phyloP scores from a whole-genome alignment of 202 grass and related monocot genomes.

The Panicum hallii region DNA sequence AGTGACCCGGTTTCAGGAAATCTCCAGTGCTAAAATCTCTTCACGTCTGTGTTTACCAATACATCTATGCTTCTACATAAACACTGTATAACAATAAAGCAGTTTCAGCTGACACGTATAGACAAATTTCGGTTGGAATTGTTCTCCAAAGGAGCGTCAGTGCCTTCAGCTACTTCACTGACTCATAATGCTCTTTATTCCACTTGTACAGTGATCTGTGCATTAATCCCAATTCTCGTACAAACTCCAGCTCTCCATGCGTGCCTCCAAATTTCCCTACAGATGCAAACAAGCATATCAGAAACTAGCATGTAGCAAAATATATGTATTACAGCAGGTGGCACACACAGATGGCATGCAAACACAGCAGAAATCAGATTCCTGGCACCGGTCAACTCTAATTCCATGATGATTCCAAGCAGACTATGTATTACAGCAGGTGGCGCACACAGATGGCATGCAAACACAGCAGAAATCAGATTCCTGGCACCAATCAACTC shows the following conservation, averaged over 20 bases:
- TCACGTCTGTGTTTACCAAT: neutral
- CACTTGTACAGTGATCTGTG: neutral
- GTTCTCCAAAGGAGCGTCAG: neutral
- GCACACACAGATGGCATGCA: neutral
- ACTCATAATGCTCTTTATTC: slow-evolving; percentile 9
- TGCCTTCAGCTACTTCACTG: neutral
- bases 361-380: neutral
- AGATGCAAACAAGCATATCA: slow-evolving; percentile 40
- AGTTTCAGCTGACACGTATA: slow-evolving; percentile 3
- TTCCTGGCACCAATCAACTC: neutral
- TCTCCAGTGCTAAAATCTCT: neutral
- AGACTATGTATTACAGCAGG: no score
- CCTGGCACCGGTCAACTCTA: neutral
- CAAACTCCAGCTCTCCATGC: slow-evolving; percentile 45
- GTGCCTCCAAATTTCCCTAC: slow-evolving; percentile 48
- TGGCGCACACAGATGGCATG: neutral
- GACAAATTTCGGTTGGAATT: slow-evolving; percentile 18
- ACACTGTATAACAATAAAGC: neutral
- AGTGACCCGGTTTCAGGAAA: slow-evolving; percentile 8
- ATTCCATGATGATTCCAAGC: no score
- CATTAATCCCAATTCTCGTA: slow-evolving; percentile 29
- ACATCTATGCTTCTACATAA: slow-evolving; percentile 20
- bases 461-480: neutral
- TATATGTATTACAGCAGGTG: neutral
- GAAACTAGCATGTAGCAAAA: neutral